Evolutionary conservation across 306 rosid genomes (phyloP), one percentile per base, ranked within the genome.

Genomic region (Vigna mungo): DNA sequence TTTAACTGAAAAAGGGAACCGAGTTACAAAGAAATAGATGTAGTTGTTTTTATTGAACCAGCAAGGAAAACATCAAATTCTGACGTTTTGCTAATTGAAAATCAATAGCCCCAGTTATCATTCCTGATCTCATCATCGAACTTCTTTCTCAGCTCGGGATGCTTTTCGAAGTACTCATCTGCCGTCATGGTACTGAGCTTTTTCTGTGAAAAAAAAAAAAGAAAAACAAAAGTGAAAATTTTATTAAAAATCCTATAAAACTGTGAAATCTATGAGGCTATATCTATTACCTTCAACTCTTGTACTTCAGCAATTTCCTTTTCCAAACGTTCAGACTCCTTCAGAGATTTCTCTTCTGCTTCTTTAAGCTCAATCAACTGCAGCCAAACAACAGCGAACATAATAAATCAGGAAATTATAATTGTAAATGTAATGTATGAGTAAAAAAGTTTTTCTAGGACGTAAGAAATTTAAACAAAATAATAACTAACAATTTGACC

Each of bases 121-220:
- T 96, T 91, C 68, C 96, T 87, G 81, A 96, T 96, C 85, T 96
- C 99, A 44, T 93, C 98, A 41, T 96, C 99, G 15, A 93, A 96
- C 74, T 91, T 93, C 88, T 91, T 86, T 90, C 78, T 93, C 82
- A 96, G 86, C 83, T 96, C 98, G 10, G 98, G 98, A 84, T 93
- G 93, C 88, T 89, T 89, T 56, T 51, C 96, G 47, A 96, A 96
- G 93, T 96, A 96, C 51, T 96, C 99, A 14, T 96, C 84, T 9
- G 98, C 98, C 1, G 98, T 96, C 99, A 93, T 96, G 85, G 98
- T 96, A 83, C 89, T 81, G 10, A 96, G 67, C 84, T 93, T 93
- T 64, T 87, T 80, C 99, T 93, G 98, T 47, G n/a, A 41, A 74
- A 67, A 27, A 74, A 67, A 27, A 21, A 5, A 34, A 34, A 4